Evolutionary conservation across 2,329 filamentous ascomycete species (phyloP).

Genomic region (Trichophyton mentagrophytes): DNA sequence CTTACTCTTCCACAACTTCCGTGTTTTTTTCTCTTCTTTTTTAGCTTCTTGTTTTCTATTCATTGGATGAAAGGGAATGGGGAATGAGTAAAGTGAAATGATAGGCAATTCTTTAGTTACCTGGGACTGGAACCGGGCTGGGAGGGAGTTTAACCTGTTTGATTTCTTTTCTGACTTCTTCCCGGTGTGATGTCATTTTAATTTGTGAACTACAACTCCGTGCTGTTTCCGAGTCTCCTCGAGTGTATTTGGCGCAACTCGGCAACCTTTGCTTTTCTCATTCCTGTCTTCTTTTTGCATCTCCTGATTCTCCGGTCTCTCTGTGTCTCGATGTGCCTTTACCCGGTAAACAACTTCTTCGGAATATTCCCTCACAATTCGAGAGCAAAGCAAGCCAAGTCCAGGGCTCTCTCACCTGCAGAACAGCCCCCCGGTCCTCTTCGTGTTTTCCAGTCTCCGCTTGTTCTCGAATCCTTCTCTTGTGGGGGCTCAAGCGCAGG

Average conservation of each 20-base stretch:
- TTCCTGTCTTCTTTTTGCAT: background rate
- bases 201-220: background rate
- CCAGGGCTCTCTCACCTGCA: background rate
- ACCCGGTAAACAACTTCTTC: no score
- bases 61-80: slow-evolving; percentile 1
- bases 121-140: background rate
- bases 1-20: background rate
- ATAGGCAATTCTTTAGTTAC: background rate
- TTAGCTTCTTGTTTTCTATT: slow-evolving; percentile 4
- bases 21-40: background rate
- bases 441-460: background rate
- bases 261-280: background rate
- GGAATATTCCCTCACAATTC: background rate
- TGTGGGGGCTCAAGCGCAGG: background rate
- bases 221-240: background rate
- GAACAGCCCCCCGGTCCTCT: background rate
- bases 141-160: slow-evolving; percentile 3
- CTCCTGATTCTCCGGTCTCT: no score
- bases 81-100: slow-evolving; percentile 3
- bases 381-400: no score
- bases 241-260: background rate
- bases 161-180: background rate
- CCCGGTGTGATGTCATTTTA: background rate
- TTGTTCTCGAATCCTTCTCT: slow-evolving; percentile 3
- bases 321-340: no score